A percentile compares a stretch with the other conserved stretches of the same genome.
These are phyloP conservation scores for Leptographium lundbergii DNA, from an alignment of 2,329 filamentous ascomycete genomes.

Conservation along the genomic window DNA sequence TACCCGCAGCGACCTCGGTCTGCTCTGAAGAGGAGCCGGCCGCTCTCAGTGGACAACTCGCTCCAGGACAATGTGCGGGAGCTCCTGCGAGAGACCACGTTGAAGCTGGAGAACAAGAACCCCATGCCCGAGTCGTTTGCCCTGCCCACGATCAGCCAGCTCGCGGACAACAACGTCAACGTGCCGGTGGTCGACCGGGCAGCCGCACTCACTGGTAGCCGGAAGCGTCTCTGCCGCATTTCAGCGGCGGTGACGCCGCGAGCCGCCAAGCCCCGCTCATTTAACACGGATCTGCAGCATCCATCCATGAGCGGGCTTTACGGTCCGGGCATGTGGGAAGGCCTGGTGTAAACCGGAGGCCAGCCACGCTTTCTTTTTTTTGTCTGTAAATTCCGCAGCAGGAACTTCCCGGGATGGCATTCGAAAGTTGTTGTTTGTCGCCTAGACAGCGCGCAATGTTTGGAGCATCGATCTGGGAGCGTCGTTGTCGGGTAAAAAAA, in stretches of 20 bases:
- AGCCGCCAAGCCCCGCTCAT: slow-evolving; percentile 3
- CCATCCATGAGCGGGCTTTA: slow-evolving; percentile 35
- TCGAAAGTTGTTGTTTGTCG: neutral
- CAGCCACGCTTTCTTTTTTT: slow-evolving; percentile 17
- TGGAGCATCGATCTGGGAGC: neutral
- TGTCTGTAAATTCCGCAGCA: slow-evolving; percentile 4
- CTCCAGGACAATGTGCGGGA: slow-evolving; percentile 57
- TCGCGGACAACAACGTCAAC: slow-evolving; percentile 5
- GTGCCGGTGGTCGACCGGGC: slow-evolving; percentile 9
- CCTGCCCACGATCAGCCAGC: slow-evolving; percentile 8
- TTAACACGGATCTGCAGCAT: slow-evolving; percentile 28
- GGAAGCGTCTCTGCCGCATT: slow-evolving; percentile 53
- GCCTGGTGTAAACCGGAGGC: slow-evolving; percentile 39
- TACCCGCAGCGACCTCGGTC: slow-evolving; percentile 14
- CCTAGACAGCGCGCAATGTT: neutral
- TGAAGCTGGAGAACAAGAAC: slow-evolving; percentile 10
- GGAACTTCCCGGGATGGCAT: neutral
- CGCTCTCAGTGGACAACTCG: slow-evolving; percentile 43
- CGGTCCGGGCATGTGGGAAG: slow-evolving; percentile 55
- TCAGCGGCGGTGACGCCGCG: neutral
- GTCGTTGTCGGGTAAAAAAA: neutral
- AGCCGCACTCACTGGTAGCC: slow-evolving; percentile 32
- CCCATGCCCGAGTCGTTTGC: slow-evolving; percentile 19
- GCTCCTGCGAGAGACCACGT: slow-evolving; percentile 33
- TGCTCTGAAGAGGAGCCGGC: slow-evolving; percentile 47